phyloP scores from a whole-genome alignment of 805 yeast species.

The Candida lessepsii region DNA sequence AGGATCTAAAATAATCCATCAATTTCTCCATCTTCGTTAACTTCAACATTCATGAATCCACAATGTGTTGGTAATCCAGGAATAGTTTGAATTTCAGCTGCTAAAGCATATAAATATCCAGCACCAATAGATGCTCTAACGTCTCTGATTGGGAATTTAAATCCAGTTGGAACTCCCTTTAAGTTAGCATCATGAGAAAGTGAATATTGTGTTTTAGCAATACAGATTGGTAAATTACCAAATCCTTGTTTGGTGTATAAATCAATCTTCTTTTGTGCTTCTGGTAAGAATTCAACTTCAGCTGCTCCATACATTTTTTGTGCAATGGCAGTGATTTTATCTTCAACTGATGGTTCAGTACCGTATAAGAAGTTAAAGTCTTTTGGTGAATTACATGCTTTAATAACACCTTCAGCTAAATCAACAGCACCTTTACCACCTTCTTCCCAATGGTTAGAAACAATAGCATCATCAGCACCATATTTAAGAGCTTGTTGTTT shows the following conservation, averaged over 20 bases:
- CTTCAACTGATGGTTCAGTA: slow-evolving; percentile 60
- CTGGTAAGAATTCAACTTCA: slow-evolving; percentile 74
- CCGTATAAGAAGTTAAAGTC: slow-evolving; percentile 58
- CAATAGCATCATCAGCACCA: slow-evolving; percentile 78
- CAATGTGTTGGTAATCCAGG: slow-evolving; percentile 96
- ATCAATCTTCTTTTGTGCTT: slow-evolving; percentile 78
- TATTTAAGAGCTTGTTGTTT: slow-evolving; percentile 67
- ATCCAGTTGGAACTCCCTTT: slow-evolving; percentile 94
- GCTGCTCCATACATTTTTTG: slow-evolving; percentile 91
- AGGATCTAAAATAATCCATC: slow-evolving; percentile 55
- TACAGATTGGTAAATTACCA: slow-evolving; percentile 88
- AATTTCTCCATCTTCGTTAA: slow-evolving; percentile 83
- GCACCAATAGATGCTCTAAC: slow-evolving; percentile 95
- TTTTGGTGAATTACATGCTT: slow-evolving; percentile 51
- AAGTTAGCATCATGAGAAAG: slow-evolving; percentile 89
- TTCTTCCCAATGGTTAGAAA: slow-evolving; percentile 82
- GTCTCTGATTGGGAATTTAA: slow-evolving; percentile 91
- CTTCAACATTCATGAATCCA: slow-evolving; percentile 97
- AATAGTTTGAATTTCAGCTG: slow-evolving; percentile 95
- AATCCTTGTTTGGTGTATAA: slow-evolving; percentile 85
- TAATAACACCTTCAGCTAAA: slow-evolving; percentile 68
- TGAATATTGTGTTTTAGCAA: slow-evolving; percentile 97
- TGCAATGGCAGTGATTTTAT: slow-evolving; percentile 65
- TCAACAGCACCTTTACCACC: slow-evolving; percentile 82
- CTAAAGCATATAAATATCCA: slow-evolving; percentile 92